Evolutionary conservation across 805 yeast genomes (phyloP), one percentile per base, ranked within the genome.

Genomic region (Yarrowia bubula): DNA sequence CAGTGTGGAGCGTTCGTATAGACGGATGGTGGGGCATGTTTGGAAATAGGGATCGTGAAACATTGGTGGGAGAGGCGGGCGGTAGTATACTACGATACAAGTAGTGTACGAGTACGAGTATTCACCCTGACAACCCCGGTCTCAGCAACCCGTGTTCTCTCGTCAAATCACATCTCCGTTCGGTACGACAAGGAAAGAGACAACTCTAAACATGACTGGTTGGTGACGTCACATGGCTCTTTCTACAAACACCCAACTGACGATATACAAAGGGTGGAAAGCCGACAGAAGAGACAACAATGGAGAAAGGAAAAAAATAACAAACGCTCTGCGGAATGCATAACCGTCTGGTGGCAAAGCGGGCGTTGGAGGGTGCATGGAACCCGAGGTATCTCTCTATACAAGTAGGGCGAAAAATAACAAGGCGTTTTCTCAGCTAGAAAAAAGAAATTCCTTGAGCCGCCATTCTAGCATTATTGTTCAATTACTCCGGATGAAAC

Each of bases 1-100:
- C 55, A 48, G n/a, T 35, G 55, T 48, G 55, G 55, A 48, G 41
- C 55, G 55, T 46, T 17, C 53, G 55, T 48, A 48, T 48, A 18
- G 31, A 43, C 33, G 8, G 28, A 6, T 2, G 18, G 14, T 42
- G 46, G 46, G 46, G 32, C 32, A 18, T 43, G 32, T 22, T 22
- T 22, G 28, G 28, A 22, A 22, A 22, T 22, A 22, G 28, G 28
- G 28, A 22, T 22, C 28, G 28, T 22, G 28, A 22, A 22, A 22
- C 28, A 22, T 5, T 22, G 28, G 28, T 22, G n/a, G n/a, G n/a
- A n/a, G n/a, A n/a, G n/a, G n/a, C n/a, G n/a, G n/a, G n/a, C n/a
- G n/a, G n/a, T n/a, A n/a, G n/a, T n/a, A n/a, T n/a, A n/a, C n/a
- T n/a, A n/a, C n/a, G n/a, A n/a, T n/a, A n/a, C n/a, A n/a, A n/a